These are phyloP conservation scores for Taxillus chinensis DNA, from an alignment of 164 flowering plant genomes.

Conservation along the genomic window DNA sequence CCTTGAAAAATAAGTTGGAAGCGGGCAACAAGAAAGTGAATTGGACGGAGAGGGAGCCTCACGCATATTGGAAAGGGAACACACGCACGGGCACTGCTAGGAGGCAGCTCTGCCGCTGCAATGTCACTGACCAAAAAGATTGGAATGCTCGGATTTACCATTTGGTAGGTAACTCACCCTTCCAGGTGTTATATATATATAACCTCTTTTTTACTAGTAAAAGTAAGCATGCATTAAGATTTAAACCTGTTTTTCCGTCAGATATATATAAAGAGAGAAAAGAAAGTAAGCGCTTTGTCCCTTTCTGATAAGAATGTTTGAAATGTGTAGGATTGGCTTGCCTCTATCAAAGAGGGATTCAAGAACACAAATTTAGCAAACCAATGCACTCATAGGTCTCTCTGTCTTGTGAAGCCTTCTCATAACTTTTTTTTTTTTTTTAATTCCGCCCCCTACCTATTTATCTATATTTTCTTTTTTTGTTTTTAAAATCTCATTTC, in stretches of 20 bases:
- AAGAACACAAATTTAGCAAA: constrained; percentile 5
- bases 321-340: constrained; percentile 8
- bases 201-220: not conserved
- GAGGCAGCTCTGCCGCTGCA: constrained; percentile 10
- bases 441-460: not conserved
- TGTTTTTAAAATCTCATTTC: not conserved
- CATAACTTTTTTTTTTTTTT: not conserved
- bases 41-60: constrained; percentile 12
- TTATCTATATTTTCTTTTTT: not conserved
- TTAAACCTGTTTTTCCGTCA: too few species aligned
- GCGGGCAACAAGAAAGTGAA: constrained; percentile 10
- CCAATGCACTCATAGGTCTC: constrained; percentile 11
- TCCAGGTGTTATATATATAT: too few species aligned
- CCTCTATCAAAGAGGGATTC: not conserved
- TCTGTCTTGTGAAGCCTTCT: not conserved
- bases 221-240: not conserved
- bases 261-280: too few species aligned
- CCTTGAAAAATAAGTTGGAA: constrained; percentile 3
- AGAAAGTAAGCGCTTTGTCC: too few species aligned
- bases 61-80: constrained; percentile 17
- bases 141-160: constrained; percentile 10
- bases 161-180: not conserved
- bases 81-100: constrained; percentile 1
- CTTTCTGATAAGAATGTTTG: not conserved
- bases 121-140: constrained; percentile 7